Base-by-base conservation (phyloP, 176 grass and related monocot genomes). In the Rhipidocladum racemiflorum region DNA sequence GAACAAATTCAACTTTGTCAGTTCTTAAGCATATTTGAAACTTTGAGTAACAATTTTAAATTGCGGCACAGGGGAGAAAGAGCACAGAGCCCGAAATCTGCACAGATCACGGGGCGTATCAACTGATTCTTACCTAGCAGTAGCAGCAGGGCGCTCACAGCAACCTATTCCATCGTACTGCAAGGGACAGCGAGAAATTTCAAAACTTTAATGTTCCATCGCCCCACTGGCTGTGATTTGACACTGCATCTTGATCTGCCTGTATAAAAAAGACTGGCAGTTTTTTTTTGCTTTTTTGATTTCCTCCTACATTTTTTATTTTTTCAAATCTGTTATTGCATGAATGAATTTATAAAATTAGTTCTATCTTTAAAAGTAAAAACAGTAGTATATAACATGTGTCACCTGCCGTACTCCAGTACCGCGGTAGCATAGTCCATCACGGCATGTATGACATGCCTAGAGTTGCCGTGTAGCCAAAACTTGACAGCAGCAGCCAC, bases 71-170 rank as follows among this genome's bases (percentile, higher is more conserved):
- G 56, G 67, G 48, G 65, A 17, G 71, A 12, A 27, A 60, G 34
- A 12, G 13, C 44, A 18, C 73, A n/a, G 65, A 72, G 25, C 20
- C 25, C 77, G 36, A 57, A 67, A 59, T 24, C 64, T 1, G 80
- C 70, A 76, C 83, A 65, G 88, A 90, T 86, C 88, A 82, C 88
- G 72, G 81, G 63, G 56, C 61, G 42, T 34, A 32, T 40, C 55
- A 42, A 30, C 28, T 15, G 40, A 17, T 68, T 15, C 48, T 28
- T 62, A 59, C 42, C n/a, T 9, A 40, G 61, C 76, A 24, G 77
- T n/a, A n/a, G n/a, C n/a, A n/a, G n/a, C 59, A 48, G 61, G 55
- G 20, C 38, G 61, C 65, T 28, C 39, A 30, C 78, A 50, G 69
- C 45, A 60, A 18, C 66, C 74, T 84, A 59, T 40, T 60, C 36